Evolutionary conservation across 2,329 filamentous ascomycete genomes (phyloP).

Genomic region (Metarhizium brunneum): DNA sequence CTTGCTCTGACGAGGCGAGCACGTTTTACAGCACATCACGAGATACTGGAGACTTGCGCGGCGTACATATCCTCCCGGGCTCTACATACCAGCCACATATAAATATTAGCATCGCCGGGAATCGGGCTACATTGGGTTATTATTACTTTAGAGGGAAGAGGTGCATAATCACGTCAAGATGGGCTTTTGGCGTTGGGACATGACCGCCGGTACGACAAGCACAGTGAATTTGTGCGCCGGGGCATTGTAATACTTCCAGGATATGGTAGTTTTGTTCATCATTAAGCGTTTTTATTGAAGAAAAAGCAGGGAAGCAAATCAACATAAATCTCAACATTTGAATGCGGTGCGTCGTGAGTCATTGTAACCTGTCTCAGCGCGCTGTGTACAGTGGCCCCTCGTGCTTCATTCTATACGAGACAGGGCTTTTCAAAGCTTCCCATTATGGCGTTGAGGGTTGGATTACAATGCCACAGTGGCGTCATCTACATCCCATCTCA

Average conservation of each 20-base stretch:
- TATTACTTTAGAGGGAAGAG: slow-evolving; percentile 2
- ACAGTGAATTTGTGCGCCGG: neutral
- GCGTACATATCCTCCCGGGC: neutral
- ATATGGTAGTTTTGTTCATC: slow-evolving; percentile 8
- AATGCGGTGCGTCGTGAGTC: neutral
- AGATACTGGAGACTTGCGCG: neutral
- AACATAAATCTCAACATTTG: neutral
- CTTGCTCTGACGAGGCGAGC: neutral
- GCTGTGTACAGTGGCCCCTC: too few species aligned
- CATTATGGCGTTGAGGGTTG: too few species aligned
- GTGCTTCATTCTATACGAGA: too few species aligned
- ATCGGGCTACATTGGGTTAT: neutral
- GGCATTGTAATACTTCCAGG: slow-evolving; percentile 4
- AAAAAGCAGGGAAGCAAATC: neutral
- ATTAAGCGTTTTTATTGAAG: neutral
- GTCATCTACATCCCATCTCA: too few species aligned
- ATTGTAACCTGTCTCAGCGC: neutral
- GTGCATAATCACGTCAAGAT: slow-evolving; percentile 6
- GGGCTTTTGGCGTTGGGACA: slow-evolving; percentile 11
- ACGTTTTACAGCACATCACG: neutral
- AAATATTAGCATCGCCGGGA: neutral
- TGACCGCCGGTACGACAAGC: slow-evolving; percentile 1
- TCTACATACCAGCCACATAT: slow-evolving; percentile 1
- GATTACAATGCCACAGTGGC: too few species aligned
- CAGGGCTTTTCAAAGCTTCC: too few species aligned